Base-by-base conservation (phyloP, 768 basidiomycete genomes). In the Leccinum variicolor region DNA sequence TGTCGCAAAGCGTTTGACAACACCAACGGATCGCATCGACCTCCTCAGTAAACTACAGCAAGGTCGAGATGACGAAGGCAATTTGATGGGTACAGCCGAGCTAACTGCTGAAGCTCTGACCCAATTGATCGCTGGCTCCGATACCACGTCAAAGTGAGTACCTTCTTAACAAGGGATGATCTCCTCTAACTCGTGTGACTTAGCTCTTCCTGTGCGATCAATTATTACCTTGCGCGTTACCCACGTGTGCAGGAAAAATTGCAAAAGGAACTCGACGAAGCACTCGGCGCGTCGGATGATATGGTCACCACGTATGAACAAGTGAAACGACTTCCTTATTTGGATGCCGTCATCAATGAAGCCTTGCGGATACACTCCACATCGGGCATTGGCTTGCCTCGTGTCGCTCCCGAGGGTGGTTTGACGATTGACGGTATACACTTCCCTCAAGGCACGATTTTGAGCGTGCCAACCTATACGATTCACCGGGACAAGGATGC, bases 121-220 rank as follows among this genome's bases (percentile, higher is more conserved):
- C 1, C 83, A 93, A 50, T 79, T 94, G 17, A 93, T 94, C 61
- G 92, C 92, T 6, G 93, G 93, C 1, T 90, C 88, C 4, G 94
- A 97, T 66, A 97, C 94, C 1, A 96, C 94, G 0, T 94, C 93
- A 48, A 97, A 96, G 90, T 92, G 63, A 59, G 86, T 45, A 36
- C 39, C 19, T 48, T 50, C 9, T 14, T 14, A 4, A 29, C 26
- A 25, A 45, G 33, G 26, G 31, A 29, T 25, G 10, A 21, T 39
- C 43, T 52, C 43, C 34, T 31, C 55, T 54, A 23, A 64, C 39
- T 26, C 53, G 28, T 29, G 29, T 36, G 17, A 29, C 34, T 31
- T 57, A 93, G 91, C 76, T 94, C 92, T 17, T 90, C 90, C 5
- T 94, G 92, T 64, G 93, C 92, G 11, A 93, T 95, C 67, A 80